Base-by-base conservation (phyloP, 2,329 filamentous ascomycete species). In the Penicillium sp. region DNA sequence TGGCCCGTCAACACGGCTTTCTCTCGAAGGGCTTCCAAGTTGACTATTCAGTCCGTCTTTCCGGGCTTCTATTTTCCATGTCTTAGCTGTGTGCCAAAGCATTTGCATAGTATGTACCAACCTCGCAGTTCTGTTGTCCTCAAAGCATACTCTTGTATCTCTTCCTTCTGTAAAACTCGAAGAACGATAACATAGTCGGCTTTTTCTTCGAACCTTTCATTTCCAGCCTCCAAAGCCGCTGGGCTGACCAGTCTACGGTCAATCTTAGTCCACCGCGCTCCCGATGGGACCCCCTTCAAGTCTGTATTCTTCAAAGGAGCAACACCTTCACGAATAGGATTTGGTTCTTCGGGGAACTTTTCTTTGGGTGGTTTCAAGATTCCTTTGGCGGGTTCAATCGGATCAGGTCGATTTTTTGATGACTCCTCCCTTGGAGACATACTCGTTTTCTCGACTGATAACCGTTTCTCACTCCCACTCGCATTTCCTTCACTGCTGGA, bases 101-200 rank as follows among this genome's bases (percentile, higher is more conserved):
- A 4, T 19, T 49, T 24, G 30, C 10, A n/a, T 24, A 12, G 13
- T 12, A 19, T 38, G 10, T 35, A 53, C 28, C 12, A 3, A 53
- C 50, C 45, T 33, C 45, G 45, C 2, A 53, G 12, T 53, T 53
- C 50, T 24, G 4, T 19, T 24, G 50, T 53, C 33, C 10, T 53
- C 10, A 88, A 86, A 4, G 92, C 92, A 73, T 96, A 92, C 35
- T 87, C 89, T 77, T 96, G 90, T 60, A 97, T 96, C 72, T 97
- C 93, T 69, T 95, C 91, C 76, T 90, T 91, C 54, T 87, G 91
- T 73, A 97, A 77, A 9, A 97, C 93, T 60, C 93, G 85, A 57
- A 97, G 83, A 3, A 97, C 92, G 75, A 97, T 96, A 60, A 97
- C 92, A 76, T 92, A 94, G 73, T 96, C 92, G 63, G 92, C 86